Conservation (phyloP, 139 green algal species). For the Tetraselmis chui region DNA sequence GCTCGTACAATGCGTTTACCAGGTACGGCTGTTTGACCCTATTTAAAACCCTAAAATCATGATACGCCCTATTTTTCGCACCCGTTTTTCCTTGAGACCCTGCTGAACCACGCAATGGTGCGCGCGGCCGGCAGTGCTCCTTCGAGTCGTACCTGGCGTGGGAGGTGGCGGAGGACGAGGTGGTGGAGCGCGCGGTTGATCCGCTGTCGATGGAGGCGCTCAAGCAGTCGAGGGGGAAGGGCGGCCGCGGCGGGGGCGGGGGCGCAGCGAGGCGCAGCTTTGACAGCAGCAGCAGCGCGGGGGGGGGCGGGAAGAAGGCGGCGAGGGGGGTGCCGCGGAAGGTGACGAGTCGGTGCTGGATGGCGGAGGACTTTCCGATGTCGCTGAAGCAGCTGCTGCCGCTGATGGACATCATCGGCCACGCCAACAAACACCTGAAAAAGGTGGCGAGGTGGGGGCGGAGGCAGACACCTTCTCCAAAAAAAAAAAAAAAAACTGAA, state of each 20-base stretch:
- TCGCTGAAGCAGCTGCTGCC: slow-evolving; percentile 67
- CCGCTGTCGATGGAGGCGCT: slow-evolving; percentile 17
- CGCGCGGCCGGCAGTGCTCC: neutral
- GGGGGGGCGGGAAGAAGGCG: slow-evolving; percentile 15
- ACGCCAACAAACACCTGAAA: slow-evolving; percentile 72
- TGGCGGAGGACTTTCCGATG: slow-evolving; percentile 59
- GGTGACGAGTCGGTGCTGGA: slow-evolving; percentile 51
- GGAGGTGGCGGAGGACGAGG: slow-evolving; percentile 22
- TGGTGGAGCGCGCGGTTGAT: slow-evolving; percentile 25
- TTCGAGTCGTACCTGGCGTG: slow-evolving; percentile 14
- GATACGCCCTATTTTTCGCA: too few relatives aligned
- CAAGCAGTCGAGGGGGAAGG: neutral
- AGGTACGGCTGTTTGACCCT: too few relatives aligned
- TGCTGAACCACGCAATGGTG: too few relatives aligned
- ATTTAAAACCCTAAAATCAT: too few relatives aligned
- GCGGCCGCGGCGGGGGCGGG: neutral
- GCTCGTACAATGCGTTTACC: too few relatives aligned
- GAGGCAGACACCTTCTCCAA: too few relatives aligned
- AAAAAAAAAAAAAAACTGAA: too few relatives aligned
- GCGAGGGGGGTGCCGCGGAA: slow-evolving; percentile 1
- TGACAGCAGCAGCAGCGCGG: neutral
- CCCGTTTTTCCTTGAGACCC: too few relatives aligned
- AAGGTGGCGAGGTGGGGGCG: slow-evolving; percentile 40
- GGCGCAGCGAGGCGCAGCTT: neutral
- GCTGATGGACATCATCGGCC: slow-evolving; percentile 67